phyloP scores from a whole-genome alignment of 2,329 filamentous ascomycete species.

The Paecilomyces formosus region DNA sequence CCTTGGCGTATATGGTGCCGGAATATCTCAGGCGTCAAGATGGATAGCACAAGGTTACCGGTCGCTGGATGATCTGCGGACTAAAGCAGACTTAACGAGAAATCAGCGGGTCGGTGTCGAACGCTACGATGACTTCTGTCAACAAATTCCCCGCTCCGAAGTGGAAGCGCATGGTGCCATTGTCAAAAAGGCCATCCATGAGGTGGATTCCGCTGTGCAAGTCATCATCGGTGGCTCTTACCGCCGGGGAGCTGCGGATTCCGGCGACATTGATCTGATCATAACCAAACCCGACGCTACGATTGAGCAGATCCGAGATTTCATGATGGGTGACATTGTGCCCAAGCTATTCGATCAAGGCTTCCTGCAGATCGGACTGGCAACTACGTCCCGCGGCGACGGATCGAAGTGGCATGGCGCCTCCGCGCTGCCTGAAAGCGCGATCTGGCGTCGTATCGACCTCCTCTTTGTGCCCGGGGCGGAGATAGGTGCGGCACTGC shows the following conservation, averaged over 20 bases:
- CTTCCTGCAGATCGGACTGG: constrained; percentile 66
- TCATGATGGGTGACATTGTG: constrained; percentile 59
- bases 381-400: constrained; percentile 46
- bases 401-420: constrained; percentile 87
- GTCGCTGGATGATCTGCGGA: constrained; percentile 63
- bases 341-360: constrained; percentile 49
- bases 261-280: constrained; percentile 78
- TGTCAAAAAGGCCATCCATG: constrained; percentile 52
- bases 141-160: constrained; percentile 69
- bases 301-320: constrained; percentile 50
- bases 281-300: constrained; percentile 61
- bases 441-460: constrained; percentile 73
- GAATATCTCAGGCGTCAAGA: constrained; percentile 58
- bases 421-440: constrained; percentile 56
- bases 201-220: constrained; percentile 58
- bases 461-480: constrained; percentile 72
- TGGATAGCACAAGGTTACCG: constrained; percentile 72
- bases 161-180: constrained; percentile 61
- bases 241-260: constrained; percentile 65
- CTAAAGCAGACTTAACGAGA: constrained; percentile 55
- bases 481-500: constrained; percentile 73
- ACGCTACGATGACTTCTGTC: constrained; percentile 70
- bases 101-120: constrained; percentile 72
- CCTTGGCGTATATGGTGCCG: constrained; percentile 71
- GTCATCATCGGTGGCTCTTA: constrained; percentile 78